phyloP scores from a whole-genome alignment of 192 early-diverging fungal species.

The Coemansia sp. region DNA sequence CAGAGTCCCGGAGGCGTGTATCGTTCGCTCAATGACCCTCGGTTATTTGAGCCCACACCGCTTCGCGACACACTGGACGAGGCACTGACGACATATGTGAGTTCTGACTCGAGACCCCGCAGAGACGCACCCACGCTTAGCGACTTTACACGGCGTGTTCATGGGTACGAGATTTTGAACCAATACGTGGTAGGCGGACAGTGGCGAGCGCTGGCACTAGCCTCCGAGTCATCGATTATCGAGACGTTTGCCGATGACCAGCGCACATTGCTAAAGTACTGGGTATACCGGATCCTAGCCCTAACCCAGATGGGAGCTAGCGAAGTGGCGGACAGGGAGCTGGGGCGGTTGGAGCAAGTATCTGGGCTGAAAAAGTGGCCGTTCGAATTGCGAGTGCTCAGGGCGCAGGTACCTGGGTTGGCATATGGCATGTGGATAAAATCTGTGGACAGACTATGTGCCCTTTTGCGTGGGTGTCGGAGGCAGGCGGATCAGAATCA shows the following conservation, averaged over 20 bases:
- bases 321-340: constrained; percentile 19
- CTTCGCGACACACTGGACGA: constrained; percentile 34
- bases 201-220: constrained; percentile 44
- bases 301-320: constrained; percentile 11
- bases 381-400: constrained; percentile 39
- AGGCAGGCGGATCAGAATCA: constrained; percentile 5
- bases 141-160: constrained; percentile 20
- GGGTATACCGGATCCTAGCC: constrained; percentile 39
- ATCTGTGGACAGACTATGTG: constrained; percentile 20
- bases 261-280: constrained; percentile 17
- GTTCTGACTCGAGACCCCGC: constrained; percentile 30
- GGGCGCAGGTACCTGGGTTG: constrained; percentile 26
- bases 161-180: constrained; percentile 41
- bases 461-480: constrained; percentile 28
- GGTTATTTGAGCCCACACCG: constrained; percentile 32
- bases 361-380: constrained; percentile 27
- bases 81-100: constrained; percentile 19
- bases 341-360: constrained; percentile 17
- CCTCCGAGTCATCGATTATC: constrained; percentile 22
- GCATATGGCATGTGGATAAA: constrained; percentile 8
- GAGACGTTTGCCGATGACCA: constrained; percentile 7
- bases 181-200: constrained; percentile 34
- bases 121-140: constrained; percentile 12
- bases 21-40: constrained; percentile 26
- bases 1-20: neutral